Evolutionary conservation across 2,329 filamentous ascomycete species (phyloP).

Genomic region (Pseudomassariella vexata): DNA sequence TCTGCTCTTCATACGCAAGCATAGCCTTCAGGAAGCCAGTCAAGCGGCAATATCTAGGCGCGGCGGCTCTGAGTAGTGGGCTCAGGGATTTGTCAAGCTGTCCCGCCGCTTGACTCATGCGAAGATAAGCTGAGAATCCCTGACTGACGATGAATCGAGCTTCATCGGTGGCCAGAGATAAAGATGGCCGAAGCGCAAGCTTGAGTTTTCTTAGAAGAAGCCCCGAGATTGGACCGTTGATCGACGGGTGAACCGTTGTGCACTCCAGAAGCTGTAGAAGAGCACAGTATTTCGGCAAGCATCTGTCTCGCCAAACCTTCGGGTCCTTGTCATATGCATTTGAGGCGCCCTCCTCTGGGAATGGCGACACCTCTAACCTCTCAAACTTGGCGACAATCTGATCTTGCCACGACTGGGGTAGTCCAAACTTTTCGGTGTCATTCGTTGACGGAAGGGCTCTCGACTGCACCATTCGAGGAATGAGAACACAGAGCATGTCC

Average conservation of each 20-base stretch:
- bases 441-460: constrained; percentile 47
- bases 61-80: constrained; percentile 59
- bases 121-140: constrained; percentile 68
- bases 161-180: constrained; percentile 53
- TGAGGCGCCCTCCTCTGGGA: constrained; percentile 53
- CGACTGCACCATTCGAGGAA: constrained; percentile 58
- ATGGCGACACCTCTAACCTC: constrained; percentile 56
- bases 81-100: constrained; percentile 57
- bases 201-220: constrained; percentile 61
- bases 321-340: constrained; percentile 51
- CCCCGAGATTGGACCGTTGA: constrained; percentile 60
- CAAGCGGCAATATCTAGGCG: constrained; percentile 59
- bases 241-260: constrained; percentile 59
- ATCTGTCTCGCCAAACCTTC: constrained; percentile 55
- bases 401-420: constrained; percentile 67
- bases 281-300: constrained; percentile 62
- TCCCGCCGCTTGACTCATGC: constrained; percentile 55
- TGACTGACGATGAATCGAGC: constrained; percentile 69
- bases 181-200: constrained; percentile 56
- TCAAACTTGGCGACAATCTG: constrained; percentile 67
- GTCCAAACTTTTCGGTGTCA: constrained; percentile 46
- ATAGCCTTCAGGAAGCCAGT: constrained; percentile 62
- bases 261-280: constrained; percentile 58
- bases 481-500: constrained; percentile 60
- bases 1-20: constrained; percentile 45